These are phyloP conservation scores for Phytophthora cactorum DNA, from an alignment of 352 stramenopile genomes.

Conservation along the genomic window DNA sequence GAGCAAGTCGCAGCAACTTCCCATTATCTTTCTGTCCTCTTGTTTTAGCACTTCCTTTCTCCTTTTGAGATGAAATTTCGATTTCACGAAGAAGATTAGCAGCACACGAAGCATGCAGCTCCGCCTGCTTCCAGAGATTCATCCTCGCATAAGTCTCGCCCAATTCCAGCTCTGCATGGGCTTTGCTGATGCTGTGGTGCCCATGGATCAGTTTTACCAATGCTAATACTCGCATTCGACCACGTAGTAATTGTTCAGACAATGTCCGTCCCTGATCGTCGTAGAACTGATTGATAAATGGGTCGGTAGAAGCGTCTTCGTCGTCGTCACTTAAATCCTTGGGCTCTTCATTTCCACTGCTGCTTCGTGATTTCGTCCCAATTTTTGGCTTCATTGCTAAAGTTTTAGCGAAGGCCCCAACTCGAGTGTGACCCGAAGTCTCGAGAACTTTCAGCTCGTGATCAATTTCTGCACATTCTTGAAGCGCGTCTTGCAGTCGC, in stretches of 20 bases:
- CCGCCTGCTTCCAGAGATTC: constrained; percentile 76
- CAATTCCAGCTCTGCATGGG: constrained; percentile 59
- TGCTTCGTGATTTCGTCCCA: background rate
- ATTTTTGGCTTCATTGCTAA: constrained; percentile 37
- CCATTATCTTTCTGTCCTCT: constrained; percentile 8
- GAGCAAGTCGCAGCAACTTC: constrained; percentile 22
- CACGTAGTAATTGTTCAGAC: constrained; percentile 65
- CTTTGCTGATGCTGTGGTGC: constrained; percentile 41
- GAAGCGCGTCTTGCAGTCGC: constrained; percentile 27
- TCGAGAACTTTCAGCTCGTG: constrained; percentile 70
- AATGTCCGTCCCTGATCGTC: constrained; percentile 58
- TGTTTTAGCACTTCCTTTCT: background rate
- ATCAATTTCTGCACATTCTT: constrained; percentile 39
- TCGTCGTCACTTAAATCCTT: constrained; percentile 19
- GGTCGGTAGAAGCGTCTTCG: constrained; percentile 48
- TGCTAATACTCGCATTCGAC: constrained; percentile 59
- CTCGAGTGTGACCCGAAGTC: constrained; percentile 56
- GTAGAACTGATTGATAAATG: constrained; percentile 69
- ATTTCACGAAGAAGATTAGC: constrained; percentile 48
- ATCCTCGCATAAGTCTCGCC: constrained; percentile 59
- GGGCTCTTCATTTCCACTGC: background rate
- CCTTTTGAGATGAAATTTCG: constrained; percentile 12
- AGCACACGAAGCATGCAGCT: constrained; percentile 47
- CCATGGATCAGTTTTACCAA: constrained; percentile 61
- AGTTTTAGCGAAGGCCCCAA: constrained; percentile 69